Evolutionary conservation across 306 rosid genomes (phyloP).

Genomic region (Gastrolobium villosum): DNA sequence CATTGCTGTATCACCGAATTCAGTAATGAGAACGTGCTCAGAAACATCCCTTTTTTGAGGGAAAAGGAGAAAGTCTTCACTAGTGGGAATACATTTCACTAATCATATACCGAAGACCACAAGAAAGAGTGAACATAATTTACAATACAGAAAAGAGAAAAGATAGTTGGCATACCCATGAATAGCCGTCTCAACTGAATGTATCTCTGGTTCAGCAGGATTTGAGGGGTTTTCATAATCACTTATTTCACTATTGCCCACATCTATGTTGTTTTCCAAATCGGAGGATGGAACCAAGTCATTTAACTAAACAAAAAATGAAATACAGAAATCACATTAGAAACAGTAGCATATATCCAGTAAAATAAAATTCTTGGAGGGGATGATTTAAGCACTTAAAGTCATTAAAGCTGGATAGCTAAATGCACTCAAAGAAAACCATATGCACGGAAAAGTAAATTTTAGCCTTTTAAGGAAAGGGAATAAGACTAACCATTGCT

Average conservation of each 20-base stretch:
- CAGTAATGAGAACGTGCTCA: constrained; percentile 24
- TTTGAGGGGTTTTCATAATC: constrained; percentile 46
- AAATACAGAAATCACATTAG: constrained; percentile 44
- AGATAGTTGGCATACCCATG: constrained; percentile 56
- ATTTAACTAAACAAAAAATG: constrained; percentile 52
- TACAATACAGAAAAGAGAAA: constrained; percentile 36
- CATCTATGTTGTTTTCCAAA: constrained; percentile 48
- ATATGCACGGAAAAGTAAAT: constrained; percentile 9
- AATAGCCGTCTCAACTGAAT: constrained; percentile 45
- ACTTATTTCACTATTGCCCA: constrained; percentile 30
- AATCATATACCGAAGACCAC: neutral
- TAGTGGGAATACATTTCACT: constrained; percentile 10
- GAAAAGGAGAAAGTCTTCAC: constrained; percentile 3
- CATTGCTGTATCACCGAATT: constrained; percentile 41
- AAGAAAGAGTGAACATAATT: constrained; percentile 30
- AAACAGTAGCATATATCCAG: constrained; percentile 1
- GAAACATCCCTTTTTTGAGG: neutral
- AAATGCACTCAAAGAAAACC: constrained; percentile 37
- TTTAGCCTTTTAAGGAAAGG: constrained; percentile 12
- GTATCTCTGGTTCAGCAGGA: constrained; percentile 43
- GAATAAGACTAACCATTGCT: constrained; percentile 48
- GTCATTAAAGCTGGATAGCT: constrained; percentile 15
- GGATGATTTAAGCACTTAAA: neutral
- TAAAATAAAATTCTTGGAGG: neutral
- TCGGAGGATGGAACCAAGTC: constrained; percentile 47